Conservation (phyloP, 306 rosid species). For the Myrica gale region DNA sequence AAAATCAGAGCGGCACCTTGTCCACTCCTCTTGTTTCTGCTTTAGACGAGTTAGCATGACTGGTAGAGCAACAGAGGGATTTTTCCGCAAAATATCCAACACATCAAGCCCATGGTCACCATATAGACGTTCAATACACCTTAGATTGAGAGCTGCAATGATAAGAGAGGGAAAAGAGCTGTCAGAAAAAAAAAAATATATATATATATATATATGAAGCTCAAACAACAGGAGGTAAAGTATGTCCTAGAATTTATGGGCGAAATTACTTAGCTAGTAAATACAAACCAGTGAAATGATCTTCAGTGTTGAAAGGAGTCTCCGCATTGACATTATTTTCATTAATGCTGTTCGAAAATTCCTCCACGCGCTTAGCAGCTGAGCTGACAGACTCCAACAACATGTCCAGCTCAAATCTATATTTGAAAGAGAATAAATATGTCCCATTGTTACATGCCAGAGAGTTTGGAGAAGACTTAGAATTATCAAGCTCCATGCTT, state of each 20-base stretch:
- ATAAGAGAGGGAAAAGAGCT: not conserved
- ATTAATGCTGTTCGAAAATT: slow-evolving; percentile 60
- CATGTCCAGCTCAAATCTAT: slow-evolving; percentile 98
- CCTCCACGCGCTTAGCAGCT: slow-evolving; percentile 81
- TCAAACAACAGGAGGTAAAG: slow-evolving; percentile 12
- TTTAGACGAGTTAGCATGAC: slow-evolving; percentile 86
- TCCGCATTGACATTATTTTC: slow-evolving; percentile 62
- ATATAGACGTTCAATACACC: slow-evolving; percentile 96
- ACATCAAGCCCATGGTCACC: slow-evolving; percentile 99
- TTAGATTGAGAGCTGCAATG: slow-evolving; percentile 73
- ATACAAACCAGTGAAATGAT: slow-evolving; percentile 79
- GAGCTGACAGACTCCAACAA: slow-evolving; percentile 91
- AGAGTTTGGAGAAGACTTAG: not conserved
- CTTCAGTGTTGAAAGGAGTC: slow-evolving; percentile 60
- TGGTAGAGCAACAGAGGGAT: slow-evolving; percentile 72
- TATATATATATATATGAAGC: not conserved
- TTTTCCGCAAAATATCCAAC: slow-evolving; percentile 84
- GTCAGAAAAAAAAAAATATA: slow-evolving; percentile 11
- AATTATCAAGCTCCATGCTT: slow-evolving; percentile 14
- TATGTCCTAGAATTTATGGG: not conserved
- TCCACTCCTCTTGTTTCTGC: slow-evolving; percentile 99
- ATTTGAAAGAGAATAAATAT: slow-evolving; percentile 16
- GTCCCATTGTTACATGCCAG: slow-evolving; percentile 18
- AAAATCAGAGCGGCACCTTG: slow-evolving; percentile 82
- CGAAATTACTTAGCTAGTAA: slow-evolving; percentile 6